phyloP scores from a whole-genome alignment of 139 green algal species.

The Penium margaritaceum region DNA sequence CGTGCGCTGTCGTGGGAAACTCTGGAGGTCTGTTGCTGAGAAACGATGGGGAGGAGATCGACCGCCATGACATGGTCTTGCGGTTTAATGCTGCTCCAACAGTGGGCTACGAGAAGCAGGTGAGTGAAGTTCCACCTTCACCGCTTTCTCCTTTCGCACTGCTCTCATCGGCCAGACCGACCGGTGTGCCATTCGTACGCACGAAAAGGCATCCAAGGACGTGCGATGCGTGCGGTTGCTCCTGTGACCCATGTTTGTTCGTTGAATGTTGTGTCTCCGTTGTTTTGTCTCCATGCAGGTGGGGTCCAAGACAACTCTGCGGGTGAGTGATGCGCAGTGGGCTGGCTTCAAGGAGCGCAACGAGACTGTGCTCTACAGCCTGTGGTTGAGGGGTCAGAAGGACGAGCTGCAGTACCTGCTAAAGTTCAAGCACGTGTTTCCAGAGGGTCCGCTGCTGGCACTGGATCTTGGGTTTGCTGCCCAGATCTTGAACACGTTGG shows the following conservation, averaged over 20 bases:
- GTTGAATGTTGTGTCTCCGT: no score
- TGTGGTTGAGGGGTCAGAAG: conserved; percentile 6
- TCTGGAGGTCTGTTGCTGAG: conserved; percentile 38
- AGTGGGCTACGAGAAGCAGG: conserved; percentile 40
- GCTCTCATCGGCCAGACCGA: no score
- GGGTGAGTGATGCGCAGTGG: conserved; percentile 17
- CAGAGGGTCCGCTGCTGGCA: conserved; percentile 1
- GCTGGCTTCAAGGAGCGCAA: conserved; percentile 25
- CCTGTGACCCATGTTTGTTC: no score
- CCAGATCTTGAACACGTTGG: conserved; percentile 4
- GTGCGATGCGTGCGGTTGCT: no score
- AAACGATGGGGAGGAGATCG: conserved; percentile 44
- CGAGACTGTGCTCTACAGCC: conserved; percentile 13
- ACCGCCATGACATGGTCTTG: conserved; percentile 48
- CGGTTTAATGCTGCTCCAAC: conserved; percentile 48
- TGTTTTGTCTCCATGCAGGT: conserved; percentile 12
- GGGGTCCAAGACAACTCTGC: conserved; percentile 10
- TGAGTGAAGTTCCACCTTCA: no score
- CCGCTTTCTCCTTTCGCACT: no score
- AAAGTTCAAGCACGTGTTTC: conserved; percentile 14
- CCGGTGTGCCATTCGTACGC: no score
- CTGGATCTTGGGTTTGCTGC: background rate
- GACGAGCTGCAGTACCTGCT: conserved; percentile 8
- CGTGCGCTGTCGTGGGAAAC: conserved; percentile 50
- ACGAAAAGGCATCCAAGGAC: no score